These are phyloP conservation scores for Hanseniaspora gamundiae DNA, from an alignment of 1,139 yeast species.

Conservation along the genomic window DNA sequence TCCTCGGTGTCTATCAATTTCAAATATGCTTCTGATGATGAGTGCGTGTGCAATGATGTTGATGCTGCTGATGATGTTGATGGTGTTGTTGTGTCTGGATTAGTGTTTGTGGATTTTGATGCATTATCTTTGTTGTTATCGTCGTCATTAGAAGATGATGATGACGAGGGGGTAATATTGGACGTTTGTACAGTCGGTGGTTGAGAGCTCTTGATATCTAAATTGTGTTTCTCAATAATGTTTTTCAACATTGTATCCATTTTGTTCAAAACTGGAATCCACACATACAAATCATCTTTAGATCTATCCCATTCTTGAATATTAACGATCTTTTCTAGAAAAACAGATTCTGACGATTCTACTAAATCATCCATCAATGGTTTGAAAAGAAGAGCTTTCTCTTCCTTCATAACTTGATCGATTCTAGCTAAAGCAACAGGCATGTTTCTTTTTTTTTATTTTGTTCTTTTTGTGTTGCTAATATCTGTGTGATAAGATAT, in stretches of 20 bases:
- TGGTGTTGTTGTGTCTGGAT: too few species aligned
- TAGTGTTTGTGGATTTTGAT: too few species aligned
- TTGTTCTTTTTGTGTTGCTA: not conserved
- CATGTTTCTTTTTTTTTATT: slow-evolving; percentile 1
- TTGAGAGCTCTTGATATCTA: slow-evolving; percentile 16
- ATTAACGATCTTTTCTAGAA: slow-evolving; percentile 16
- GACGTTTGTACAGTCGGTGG: not conserved
- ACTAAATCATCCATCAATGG: slow-evolving; percentile 22
- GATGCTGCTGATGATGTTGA: not conserved
- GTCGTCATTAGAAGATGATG: too few species aligned
- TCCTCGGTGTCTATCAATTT: slow-evolving; percentile 37
- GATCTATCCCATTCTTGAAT: slow-evolving; percentile 48
- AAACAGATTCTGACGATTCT: slow-evolving; percentile 11
- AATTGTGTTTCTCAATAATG: slow-evolving; percentile 41
- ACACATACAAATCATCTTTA: slow-evolving; percentile 60
- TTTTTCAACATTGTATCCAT: slow-evolving; percentile 56
- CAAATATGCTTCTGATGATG: slow-evolving; percentile 22
- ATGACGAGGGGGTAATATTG: too few species aligned
- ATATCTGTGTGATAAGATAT: not conserved
- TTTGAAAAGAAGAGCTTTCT: slow-evolving; percentile 19
- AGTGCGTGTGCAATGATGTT: not conserved
- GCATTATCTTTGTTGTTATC: too few species aligned
- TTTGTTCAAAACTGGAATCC: slow-evolving; percentile 66
- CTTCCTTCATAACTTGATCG: slow-evolving; percentile 22
- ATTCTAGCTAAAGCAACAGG: slow-evolving; percentile 19